These are phyloP conservation scores for Tetrapyrgos nigripes DNA, from an alignment of 1,284 basidiomycete genomes.

Conservation along the genomic window DNA sequence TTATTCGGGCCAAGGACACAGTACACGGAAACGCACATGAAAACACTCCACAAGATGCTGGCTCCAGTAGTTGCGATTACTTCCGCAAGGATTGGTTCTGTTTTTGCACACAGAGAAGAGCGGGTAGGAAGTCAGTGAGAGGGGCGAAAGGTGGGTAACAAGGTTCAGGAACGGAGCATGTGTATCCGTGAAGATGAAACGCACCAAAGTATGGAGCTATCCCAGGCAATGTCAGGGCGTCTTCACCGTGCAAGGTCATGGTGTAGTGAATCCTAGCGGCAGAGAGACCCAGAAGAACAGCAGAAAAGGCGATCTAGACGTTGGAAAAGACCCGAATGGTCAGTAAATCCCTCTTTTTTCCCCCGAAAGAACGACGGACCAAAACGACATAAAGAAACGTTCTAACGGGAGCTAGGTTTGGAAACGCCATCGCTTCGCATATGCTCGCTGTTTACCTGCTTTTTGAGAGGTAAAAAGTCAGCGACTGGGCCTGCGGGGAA, in stretches of 20 bases:
- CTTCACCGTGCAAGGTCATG: conserved; percentile 56
- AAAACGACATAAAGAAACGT: neutral
- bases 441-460: neutral
- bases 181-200: conserved; percentile 45
- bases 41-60: conserved; percentile 65
- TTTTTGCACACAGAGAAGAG: neutral
- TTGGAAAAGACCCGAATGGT: neutral
- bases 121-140: neutral
- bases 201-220: neutral
- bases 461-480: neutral
- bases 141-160: neutral
- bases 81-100: conserved; percentile 75
- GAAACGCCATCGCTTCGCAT: neutral
- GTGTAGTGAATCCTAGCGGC: conserved; percentile 56
- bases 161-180: conserved; percentile 64
- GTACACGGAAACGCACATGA: conserved; percentile 53
- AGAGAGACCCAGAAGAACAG: conserved; percentile 13
- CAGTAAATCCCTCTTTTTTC: neutral
- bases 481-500: neutral
- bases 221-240: conserved; percentile 53
- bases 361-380: neutral
- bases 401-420: neutral
- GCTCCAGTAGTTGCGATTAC: conserved; percentile 65
- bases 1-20: neutral
- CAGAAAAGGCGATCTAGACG: conserved; percentile 12